Base-by-base conservation (phyloP, 805 yeast genomes). In the Jamesozyma piceae region DNA sequence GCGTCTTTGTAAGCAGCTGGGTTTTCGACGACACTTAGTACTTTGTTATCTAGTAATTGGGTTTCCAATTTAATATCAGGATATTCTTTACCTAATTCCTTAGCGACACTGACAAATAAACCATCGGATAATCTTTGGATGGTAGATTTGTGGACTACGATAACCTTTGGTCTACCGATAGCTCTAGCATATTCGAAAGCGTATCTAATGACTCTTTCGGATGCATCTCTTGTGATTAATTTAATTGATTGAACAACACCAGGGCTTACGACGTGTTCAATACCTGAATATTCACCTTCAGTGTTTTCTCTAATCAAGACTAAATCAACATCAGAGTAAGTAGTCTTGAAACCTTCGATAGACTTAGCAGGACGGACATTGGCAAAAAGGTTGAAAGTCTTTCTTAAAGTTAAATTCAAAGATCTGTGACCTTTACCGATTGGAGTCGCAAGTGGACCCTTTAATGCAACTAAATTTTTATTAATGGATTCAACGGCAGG, bases 271-370 rank as follows among this genome's bases (percentile, higher is more conserved):
- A 87, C 83, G 74, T 92, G 98, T 75, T 92, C 98, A 57, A 92
- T 89, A 72, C 98, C 98, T 27, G 97, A 89, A 74, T 90, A 90
- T 72, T 90, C 98, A 75, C 98, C 98, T 71, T 92, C 97, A 52
- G 98, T 90, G 80, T 92, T 92, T 74, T 92, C 98, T 78, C 98
- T 88, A 67, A 92, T 89, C 59, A 92, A 74, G 30, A 90, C 96
- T 50, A 95, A 82, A 71, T 92, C 94, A 51, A 92, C 97, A 65
- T 84, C 75, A 53, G 72, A 73, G 51, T 69, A 69, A 26, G 71
- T 95, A 48, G 97, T 92, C 68, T 88, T 76, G 79, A 77, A 89
- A 62, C 98, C 98, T 49, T 77, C 83, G 54, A 92, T 78, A 47
- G 95, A 83, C 70, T 84, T 84, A 67, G 97, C 92, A 43, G 97